Evolutionary conservation across 345 rosid species (phyloP).

Genomic region (Lepidium africanum): DNA sequence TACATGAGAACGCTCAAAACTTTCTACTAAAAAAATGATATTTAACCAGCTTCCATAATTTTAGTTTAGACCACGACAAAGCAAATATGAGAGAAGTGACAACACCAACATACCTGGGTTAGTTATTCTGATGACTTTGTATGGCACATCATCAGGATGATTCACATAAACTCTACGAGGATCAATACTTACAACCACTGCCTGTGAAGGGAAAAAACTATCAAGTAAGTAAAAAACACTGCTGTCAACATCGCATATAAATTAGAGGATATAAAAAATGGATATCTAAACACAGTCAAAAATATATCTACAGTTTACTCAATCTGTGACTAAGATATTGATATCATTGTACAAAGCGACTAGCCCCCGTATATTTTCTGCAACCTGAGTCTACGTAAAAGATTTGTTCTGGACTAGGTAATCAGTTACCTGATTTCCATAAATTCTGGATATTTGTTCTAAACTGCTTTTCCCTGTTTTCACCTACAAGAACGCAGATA

Average conservation of each 20-base stretch:
- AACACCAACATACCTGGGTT: constrained; percentile 49
- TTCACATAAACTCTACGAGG: constrained; percentile 79
- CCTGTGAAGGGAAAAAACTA: constrained; percentile 42
- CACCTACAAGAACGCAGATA: constrained; percentile 35
- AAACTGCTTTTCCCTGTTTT: constrained; percentile 86
- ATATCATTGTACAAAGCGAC: neutral
- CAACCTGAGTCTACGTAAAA: neutral
- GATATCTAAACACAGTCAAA: neutral
- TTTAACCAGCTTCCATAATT: neutral
- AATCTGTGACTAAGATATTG: constrained; percentile 1
- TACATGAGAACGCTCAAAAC: neutral
- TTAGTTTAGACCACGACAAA: neutral
- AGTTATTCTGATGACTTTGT: constrained; percentile 53
- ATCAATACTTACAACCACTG: constrained; percentile 97
- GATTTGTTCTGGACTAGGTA: neutral
- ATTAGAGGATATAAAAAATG: neutral
- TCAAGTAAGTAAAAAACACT: neutral
- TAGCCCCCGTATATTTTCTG: neutral
- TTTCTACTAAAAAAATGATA: neutral
- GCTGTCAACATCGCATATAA: neutral
- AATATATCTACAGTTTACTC: neutral
- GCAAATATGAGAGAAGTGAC: neutral
- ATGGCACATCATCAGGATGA: constrained; percentile 64
- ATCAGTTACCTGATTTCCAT: constrained; percentile 83
- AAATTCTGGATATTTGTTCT: constrained; percentile 88